These are phyloP conservation scores for Bipolaris oryzae DNA, from an alignment of 2,329 filamentous ascomycete species.

Conservation along the genomic window DNA sequence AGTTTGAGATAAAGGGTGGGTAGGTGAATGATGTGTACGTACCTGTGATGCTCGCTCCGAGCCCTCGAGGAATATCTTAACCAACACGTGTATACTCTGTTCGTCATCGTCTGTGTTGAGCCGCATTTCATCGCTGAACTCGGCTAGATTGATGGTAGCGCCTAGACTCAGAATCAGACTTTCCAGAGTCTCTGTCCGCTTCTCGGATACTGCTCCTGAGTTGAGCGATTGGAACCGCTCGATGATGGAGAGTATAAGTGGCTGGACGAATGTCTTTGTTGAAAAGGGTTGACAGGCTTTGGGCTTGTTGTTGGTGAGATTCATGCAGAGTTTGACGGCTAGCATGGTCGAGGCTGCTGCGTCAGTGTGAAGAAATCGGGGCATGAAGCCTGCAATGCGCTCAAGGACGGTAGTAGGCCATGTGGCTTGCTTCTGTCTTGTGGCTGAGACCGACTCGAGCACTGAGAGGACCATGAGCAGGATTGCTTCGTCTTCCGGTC, in stretches of 20 bases:
- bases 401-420: constrained; percentile 58
- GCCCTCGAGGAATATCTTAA: constrained; percentile 70
- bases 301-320: constrained; percentile 81
- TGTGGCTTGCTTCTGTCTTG: constrained; percentile 44
- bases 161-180: constrained; percentile 78
- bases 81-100: constrained; percentile 63
- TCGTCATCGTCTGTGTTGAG: constrained; percentile 41
- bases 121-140: constrained; percentile 70
- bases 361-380: constrained; percentile 34
- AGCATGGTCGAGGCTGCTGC: constrained; percentile 45
- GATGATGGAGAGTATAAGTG: constrained; percentile 41
- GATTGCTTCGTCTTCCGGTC: constrained; percentile 26
- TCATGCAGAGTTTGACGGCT: constrained; percentile 75
- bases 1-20: constrained; percentile 9
- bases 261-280: constrained; percentile 56
- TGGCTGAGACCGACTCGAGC: constrained; percentile 59
- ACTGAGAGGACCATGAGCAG: constrained; percentile 56
- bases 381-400: constrained; percentile 56
- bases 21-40: constrained; percentile 42
- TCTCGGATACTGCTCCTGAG: constrained; percentile 52
- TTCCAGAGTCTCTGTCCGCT: constrained; percentile 64
- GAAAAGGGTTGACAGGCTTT: constrained; percentile 73
- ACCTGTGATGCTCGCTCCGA: constrained; percentile 72
- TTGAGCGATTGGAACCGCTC: constrained; percentile 32
- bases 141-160: constrained; percentile 84